A percentile compares a stretch with the other conserved stretches of the same genome.
Conservation (phyloP, 305 asterid genomes). For the Stenogyne calaminthoides region DNA sequence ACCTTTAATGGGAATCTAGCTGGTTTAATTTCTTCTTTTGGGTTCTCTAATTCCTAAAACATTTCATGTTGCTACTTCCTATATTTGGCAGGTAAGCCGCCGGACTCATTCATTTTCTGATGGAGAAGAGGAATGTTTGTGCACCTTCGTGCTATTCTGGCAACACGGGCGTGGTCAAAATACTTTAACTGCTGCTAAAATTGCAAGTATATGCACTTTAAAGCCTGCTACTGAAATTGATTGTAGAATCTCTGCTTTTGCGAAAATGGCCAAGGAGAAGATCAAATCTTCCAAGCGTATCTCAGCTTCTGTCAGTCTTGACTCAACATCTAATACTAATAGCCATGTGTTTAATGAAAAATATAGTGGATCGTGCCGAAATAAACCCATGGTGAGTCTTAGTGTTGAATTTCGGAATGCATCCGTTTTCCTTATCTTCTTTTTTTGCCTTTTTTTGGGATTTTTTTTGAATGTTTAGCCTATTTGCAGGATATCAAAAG, state of each 20-base stretch:
- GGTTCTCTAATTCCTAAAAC: not conserved
- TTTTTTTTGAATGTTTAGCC: slow-evolving; percentile 11
- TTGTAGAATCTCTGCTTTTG: slow-evolving; percentile 43
- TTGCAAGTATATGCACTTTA: slow-evolving; percentile 43
- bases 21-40: slow-evolving; percentile 10
- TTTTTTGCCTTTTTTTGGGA: not conserved
- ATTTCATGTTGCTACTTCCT: slow-evolving; percentile 24
- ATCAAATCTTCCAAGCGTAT: slow-evolving; percentile 24
- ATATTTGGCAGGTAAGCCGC: slow-evolving; percentile 41
- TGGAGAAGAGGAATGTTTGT: slow-evolving; percentile 57
- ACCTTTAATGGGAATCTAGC: not conserved
- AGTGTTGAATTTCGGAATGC: slow-evolving; percentile 5
- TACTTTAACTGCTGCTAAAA: slow-evolving; percentile 31
- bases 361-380: slow-evolving; percentile 23
- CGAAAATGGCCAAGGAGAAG: slow-evolving; percentile 38
- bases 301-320: not conserved
- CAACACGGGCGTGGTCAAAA: slow-evolving; percentile 52
- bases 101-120: slow-evolving; percentile 38
- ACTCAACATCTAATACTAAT: not conserved
- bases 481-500: slow-evolving; percentile 35
- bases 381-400: slow-evolving; percentile 31
- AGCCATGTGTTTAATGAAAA: not conserved
- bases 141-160: slow-evolving; percentile 55
- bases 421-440: slow-evolving; percentile 10
- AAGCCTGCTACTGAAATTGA: slow-evolving; percentile 32